These are phyloP conservation scores for Neoascochyta sp. DNA, from an alignment of 2,329 filamentous ascomycete species.

Conservation along the genomic window DNA sequence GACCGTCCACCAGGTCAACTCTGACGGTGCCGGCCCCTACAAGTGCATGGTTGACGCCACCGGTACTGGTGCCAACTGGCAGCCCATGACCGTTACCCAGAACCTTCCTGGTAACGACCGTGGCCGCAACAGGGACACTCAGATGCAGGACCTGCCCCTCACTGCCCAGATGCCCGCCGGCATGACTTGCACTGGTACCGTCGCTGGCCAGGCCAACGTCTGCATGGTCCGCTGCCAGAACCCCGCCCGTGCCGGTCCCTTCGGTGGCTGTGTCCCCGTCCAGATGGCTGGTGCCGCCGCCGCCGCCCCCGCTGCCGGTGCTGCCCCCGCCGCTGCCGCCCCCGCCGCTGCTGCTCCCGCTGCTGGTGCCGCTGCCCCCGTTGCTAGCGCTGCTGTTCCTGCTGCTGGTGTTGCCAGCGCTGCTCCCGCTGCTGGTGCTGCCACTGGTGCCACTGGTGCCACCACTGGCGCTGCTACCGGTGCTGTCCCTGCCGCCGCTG, in stretches of 20 bases:
- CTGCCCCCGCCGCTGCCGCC: too few species aligned
- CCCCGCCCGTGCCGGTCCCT: slow-evolving; percentile 57
- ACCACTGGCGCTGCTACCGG: slow-evolving; percentile 7
- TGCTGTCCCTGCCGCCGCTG: slow-evolving; percentile 2
- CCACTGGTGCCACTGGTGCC: slow-evolving; percentile 3
- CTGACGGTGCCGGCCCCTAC: slow-evolving; percentile 63
- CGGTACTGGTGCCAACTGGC: slow-evolving; percentile 54
- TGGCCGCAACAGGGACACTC: slow-evolving; percentile 40
- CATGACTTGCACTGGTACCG: slow-evolving; percentile 57
- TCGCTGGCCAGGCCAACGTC: slow-evolving; percentile 57
- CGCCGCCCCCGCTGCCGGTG: slow-evolving; percentile 9
- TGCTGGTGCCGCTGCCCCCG: slow-evolving; percentile 4
- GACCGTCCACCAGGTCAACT: slow-evolving; percentile 65
- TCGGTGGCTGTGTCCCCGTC: slow-evolving; percentile 59
- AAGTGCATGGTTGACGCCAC: slow-evolving; percentile 62
- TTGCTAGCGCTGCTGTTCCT: slow-evolving; percentile 5
- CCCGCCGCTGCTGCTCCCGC: slow-evolving; percentile 6
- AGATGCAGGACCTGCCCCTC: slow-evolving; percentile 45
- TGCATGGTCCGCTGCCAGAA: slow-evolving; percentile 64
- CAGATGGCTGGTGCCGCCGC: slow-evolving; percentile 43
- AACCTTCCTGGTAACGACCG: slow-evolving; percentile 53
- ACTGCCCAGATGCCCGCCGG: slow-evolving; percentile 54
- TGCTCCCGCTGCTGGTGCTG: slow-evolving; percentile 2
- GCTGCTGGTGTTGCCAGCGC: slow-evolving; percentile 5
- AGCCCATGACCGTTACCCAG: slow-evolving; percentile 53